phyloP scores from a whole-genome alignment of 306 rosid species.

The Sphenostylis stenocarpa region DNA sequence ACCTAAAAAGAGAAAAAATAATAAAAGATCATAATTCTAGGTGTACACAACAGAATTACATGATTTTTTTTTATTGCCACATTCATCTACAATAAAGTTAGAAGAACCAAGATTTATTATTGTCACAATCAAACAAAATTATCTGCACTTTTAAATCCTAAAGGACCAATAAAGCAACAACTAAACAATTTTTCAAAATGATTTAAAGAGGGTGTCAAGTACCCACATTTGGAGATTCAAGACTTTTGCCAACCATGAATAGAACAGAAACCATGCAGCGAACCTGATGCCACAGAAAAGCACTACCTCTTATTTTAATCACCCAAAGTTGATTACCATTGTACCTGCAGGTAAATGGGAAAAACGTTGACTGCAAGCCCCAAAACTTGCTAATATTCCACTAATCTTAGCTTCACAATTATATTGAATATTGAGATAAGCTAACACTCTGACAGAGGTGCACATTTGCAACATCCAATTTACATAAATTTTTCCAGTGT shows the following conservation, averaged over 20 bases:
- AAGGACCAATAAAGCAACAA: constrained; percentile 4
- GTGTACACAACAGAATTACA: background rate
- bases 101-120: background rate
- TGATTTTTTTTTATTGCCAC: background rate
- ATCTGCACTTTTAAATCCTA: background rate
- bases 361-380: constrained; percentile 8
- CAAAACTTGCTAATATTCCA: constrained; percentile 32
- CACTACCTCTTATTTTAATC: constrained; percentile 76
- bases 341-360: constrained; percentile 55
- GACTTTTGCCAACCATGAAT: constrained; percentile 85
- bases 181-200: background rate
- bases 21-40: background rate
- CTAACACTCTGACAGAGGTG: constrained; percentile 39
- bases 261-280: constrained; percentile 91
- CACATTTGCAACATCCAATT: constrained; percentile 62
- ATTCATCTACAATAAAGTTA: background rate
- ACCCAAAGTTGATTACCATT: constrained; percentile 71
- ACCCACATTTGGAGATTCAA: constrained; percentile 88
- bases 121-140: background rate
- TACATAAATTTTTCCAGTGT: constrained; percentile 56
- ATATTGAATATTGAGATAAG: constrained; percentile 37
- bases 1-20: background rate
- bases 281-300: constrained; percentile 98
- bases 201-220: constrained; percentile 23
- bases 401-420: constrained; percentile 51